A percentile compares a stretch with the other conserved stretches of the same genome.
Conservation (phyloP, 1,284 basidiomycete genomes). For the Rhodotorula sp. region DNA sequence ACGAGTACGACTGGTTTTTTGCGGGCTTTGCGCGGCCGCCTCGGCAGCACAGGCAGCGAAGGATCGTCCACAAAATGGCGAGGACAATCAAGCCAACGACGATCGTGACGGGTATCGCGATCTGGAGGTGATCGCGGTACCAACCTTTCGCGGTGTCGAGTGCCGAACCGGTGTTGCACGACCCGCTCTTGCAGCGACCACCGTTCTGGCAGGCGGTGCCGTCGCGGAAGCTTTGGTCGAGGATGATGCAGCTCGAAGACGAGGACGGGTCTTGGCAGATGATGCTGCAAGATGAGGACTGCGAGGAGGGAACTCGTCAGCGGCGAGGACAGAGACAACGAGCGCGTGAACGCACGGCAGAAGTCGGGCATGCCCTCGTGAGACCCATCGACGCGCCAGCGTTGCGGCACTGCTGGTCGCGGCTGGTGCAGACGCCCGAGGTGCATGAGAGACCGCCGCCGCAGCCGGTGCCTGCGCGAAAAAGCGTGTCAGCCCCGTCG, state of each 20-base stretch:
- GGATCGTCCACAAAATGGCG: constrained; percentile 46
- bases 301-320: not conserved
- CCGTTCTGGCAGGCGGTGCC: constrained; percentile 74
- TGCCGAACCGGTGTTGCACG: constrained; percentile 61
- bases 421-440: constrained; percentile 74
- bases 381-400: constrained; percentile 66
- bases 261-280: constrained; percentile 71
- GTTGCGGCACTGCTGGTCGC: constrained; percentile 73
- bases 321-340: no score
- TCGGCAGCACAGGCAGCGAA: constrained; percentile 42
- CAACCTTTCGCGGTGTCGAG: constrained; percentile 64
- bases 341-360: constrained; percentile 29
- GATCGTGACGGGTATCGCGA: constrained; percentile 66
- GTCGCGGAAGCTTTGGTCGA: constrained; percentile 73
- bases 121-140: constrained; percentile 64
- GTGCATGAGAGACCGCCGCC: constrained; percentile 71
- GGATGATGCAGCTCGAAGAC: constrained; percentile 61
- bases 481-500: constrained; percentile 35
- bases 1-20: constrained; percentile 9
- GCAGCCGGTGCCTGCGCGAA: constrained; percentile 50
- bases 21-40: constrained; percentile 7
- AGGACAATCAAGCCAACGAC: constrained; percentile 62
- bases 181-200: constrained; percentile 57
- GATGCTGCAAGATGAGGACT: constrained; percentile 54
- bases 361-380: constrained; percentile 59